phyloP scores from a whole-genome alignment of 208 protist species.

The Leishmania braziliensis region DNA sequence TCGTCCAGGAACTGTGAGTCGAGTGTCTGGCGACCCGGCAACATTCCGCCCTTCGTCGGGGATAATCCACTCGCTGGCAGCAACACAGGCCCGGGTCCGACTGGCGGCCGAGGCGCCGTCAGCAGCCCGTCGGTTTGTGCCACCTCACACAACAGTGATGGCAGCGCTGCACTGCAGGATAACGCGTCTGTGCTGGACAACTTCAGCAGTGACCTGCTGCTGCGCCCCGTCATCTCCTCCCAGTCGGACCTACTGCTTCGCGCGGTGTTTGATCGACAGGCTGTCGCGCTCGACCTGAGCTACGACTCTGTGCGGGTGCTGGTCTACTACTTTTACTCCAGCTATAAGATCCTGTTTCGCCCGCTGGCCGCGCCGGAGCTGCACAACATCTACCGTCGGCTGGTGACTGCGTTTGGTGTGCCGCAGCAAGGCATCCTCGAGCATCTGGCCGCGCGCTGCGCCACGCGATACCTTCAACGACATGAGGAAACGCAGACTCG shows the following conservation, averaged over 20 bases:
- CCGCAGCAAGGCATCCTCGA: constrained; percentile 67
- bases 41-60: constrained; percentile 2
- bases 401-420: constrained; percentile 67
- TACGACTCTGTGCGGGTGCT: constrained; percentile 79
- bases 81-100: too few species aligned
- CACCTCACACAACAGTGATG: constrained; percentile 9
- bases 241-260: constrained; percentile 56
- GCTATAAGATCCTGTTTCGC: constrained; percentile 71
- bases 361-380: constrained; percentile 71
- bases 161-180: constrained; percentile 9
- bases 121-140: not conserved
- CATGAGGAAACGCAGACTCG: constrained; percentile 54
- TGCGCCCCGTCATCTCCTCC: constrained; percentile 48
- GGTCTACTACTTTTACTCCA: constrained; percentile 80
- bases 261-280: constrained; percentile 65
- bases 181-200: constrained; percentile 29
- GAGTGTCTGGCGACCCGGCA: constrained; percentile 2
- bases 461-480: constrained; percentile 70
- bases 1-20: constrained; percentile 1
- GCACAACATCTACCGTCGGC: constrained; percentile 71
- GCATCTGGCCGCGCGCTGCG: constrained; percentile 76
- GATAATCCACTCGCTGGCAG: constrained; percentile 29
- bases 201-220: constrained; percentile 44
- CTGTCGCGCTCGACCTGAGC: constrained; percentile 60
- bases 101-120: not conserved